Conservation (phyloP, 768 basidiomycete species). For the Ephemerocybe angulata region DNA sequence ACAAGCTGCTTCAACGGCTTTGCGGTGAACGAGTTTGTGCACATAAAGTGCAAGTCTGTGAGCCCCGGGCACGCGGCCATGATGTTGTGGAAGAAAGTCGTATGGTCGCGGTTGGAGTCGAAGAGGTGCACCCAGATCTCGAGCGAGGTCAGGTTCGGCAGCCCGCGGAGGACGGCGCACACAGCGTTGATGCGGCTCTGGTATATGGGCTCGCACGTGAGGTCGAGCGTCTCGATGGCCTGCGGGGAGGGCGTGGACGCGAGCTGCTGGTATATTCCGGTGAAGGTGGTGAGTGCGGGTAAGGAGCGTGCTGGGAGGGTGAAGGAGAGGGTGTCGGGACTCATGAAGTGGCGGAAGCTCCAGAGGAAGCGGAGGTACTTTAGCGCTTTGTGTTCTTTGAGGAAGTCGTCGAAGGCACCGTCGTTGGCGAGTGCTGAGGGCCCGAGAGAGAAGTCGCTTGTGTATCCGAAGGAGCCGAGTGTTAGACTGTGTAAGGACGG, state of each 20-base stretch:
- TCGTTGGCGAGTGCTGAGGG: conserved; percentile 19
- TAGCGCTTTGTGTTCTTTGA: conserved; percentile 35
- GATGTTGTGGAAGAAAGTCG: conserved; percentile 32
- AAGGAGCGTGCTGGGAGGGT: conserved; percentile 27
- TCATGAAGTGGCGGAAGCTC: conserved; percentile 51
- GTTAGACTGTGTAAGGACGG: conserved; percentile 40
- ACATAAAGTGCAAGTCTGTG: conserved; percentile 50
- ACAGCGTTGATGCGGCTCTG: conserved; percentile 30
- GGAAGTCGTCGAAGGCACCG: conserved; percentile 32
- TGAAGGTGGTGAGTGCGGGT: conserved; percentile 38
- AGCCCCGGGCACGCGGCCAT: conserved; percentile 34
- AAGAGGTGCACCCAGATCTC: conserved; percentile 48
- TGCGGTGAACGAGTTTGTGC: conserved; percentile 44
- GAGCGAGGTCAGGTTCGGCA: conserved; percentile 37
- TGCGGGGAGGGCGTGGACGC: conserved; percentile 33
- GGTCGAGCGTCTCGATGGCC: conserved; percentile 39
- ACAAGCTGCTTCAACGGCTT: conserved; percentile 42
- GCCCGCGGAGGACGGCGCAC: conserved; percentile 29
- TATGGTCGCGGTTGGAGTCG: conserved; percentile 30
- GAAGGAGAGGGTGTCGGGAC: conserved; percentile 36
- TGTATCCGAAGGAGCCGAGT: conserved; percentile 49
- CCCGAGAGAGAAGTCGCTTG: conserved; percentile 40
- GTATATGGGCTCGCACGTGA: conserved; percentile 49
- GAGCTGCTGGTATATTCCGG: conserved; percentile 47
- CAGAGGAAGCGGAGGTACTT: conserved; percentile 44